Evolutionary conservation across 805 yeast genomes (phyloP).

Genomic region (Maudiozyma serrabonitensis): DNA sequence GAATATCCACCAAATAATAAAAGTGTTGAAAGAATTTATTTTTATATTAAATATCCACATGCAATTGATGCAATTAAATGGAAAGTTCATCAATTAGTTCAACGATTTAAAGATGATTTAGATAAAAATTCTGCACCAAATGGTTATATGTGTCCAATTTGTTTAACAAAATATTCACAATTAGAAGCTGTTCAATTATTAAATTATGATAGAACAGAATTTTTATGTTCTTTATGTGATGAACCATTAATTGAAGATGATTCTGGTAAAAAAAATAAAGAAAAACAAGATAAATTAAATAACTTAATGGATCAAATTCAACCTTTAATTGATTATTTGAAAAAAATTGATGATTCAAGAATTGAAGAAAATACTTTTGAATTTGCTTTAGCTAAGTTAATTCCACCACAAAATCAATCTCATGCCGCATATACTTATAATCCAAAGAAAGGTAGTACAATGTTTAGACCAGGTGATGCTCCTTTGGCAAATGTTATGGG

Average conservation of each 20-base stretch:
- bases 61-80: conserved; percentile 94
- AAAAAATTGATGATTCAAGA: conserved; percentile 68
- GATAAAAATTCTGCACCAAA: conserved; percentile 83
- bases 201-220: conserved; percentile 71
- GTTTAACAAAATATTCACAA: conserved; percentile 72
- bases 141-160: conserved; percentile 84
- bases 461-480: conserved; percentile 34
- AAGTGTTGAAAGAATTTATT: conserved; percentile 67
- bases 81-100: conserved; percentile 86
- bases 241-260: conserved; percentile 78
- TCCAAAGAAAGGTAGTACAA: conserved; percentile 34
- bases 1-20: conserved; percentile 57
- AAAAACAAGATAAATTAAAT: conserved; percentile 74
- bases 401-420: conserved; percentile 72
- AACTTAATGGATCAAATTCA: conserved; percentile 81
- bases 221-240: conserved; percentile 78
- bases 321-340: conserved; percentile 74
- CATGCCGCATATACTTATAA: conserved; percentile 61
- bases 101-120: conserved; percentile 68
- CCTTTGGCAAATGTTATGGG: conserved; percentile 14
- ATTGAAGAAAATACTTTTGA: conserved; percentile 88
- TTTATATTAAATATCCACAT: conserved; percentile 80
- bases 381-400: conserved; percentile 64
- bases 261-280: conserved; percentile 67
- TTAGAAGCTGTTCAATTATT: conserved; percentile 78